phyloP scores from a whole-genome alignment of 139 green algal species.

The Ostreobium quekettii region DNA sequence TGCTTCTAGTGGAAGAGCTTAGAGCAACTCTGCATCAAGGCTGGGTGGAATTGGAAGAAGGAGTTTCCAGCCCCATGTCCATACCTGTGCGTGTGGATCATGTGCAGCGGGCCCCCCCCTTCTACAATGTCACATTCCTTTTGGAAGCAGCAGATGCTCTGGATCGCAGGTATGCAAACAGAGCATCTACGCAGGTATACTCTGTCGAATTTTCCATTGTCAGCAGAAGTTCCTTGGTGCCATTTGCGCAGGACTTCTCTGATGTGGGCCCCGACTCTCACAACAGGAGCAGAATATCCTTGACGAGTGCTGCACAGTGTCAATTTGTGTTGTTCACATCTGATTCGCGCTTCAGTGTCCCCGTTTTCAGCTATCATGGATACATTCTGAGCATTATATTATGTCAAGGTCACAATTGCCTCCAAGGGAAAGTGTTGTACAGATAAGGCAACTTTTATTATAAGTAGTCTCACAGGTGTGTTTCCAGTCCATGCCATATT shows the following conservation, averaged over 20 bases:
- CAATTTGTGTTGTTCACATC: neutral
- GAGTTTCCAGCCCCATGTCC: neutral
- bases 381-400: too few relatives aligned
- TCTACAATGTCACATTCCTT: neutral
- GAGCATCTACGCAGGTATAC: neutral
- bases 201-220: slow-evolving; percentile 1
- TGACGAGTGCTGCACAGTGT: neutral
- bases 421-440: too few relatives aligned
- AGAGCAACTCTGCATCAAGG: neutral
- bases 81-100: neutral
- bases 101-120: neutral
- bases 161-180: neutral
- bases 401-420: too few relatives aligned
- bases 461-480: too few relatives aligned
- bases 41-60: neutral
- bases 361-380: neutral
- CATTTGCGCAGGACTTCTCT: too few relatives aligned
- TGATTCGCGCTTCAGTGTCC: neutral
- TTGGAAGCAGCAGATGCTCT: neutral
- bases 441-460: too few relatives aligned
- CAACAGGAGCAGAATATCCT: neutral
- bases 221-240: too few relatives aligned
- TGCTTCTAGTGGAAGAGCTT: neutral
- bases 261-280: too few relatives aligned
- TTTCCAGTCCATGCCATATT: too few relatives aligned